A percentile compares a stretch with the other conserved stretches of the same genome.
Evolutionary conservation across 495 filamentous ascomycete species (phyloP).

Genomic region (Penicillium antarcticum): DNA sequence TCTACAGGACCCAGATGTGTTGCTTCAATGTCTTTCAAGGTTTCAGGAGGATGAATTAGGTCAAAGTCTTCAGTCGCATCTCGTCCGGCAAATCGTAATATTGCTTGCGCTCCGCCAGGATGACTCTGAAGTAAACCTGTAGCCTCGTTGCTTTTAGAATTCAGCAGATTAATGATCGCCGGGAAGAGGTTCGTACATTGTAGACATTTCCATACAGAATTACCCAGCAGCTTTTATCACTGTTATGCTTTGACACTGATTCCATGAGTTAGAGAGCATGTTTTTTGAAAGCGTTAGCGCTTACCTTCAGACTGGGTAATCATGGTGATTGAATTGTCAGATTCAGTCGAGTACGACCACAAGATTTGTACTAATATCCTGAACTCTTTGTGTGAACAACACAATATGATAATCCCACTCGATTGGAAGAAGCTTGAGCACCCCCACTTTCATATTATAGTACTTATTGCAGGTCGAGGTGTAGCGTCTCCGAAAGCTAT

Average conservation of each 20-base stretch:
- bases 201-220: constrained; percentile 9
- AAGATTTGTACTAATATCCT: no score
- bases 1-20: background rate
- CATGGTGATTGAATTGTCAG: background rate
- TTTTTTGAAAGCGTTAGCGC: background rate
- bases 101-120: constrained; percentile 59
- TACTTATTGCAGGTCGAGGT: no score
- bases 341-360: background rate
- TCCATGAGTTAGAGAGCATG: no score
- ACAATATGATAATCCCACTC: no score
- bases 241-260: constrained; percentile 3
- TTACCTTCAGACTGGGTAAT: background rate
- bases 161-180: background rate
- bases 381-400: no score
- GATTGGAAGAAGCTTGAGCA: no score
- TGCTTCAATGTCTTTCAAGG: background rate
- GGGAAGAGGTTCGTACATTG: background rate
- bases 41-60: background rate
- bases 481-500: no score
- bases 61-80: constrained; percentile 45
- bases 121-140: constrained; percentile 52
- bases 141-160: background rate
- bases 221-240: constrained; percentile 2
- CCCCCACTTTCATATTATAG: no score
- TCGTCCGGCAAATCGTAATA: constrained; percentile 66